phyloP scores from a whole-genome alignment of 805 yeast genomes.

The Starmerella bombicola region DNA sequence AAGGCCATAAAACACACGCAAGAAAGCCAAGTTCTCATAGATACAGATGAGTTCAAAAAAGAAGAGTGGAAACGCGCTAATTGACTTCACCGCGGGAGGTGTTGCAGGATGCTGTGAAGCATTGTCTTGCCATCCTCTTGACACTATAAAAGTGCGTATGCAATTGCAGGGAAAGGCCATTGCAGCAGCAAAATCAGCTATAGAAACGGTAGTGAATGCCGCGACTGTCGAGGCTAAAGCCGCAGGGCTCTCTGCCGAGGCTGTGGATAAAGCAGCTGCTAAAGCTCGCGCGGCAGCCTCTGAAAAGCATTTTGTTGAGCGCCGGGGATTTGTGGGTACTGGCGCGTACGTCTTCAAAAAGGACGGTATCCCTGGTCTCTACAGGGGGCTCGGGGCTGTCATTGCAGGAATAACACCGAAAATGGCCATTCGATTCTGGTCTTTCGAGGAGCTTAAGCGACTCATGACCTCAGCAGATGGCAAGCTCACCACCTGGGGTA shows the following conservation, averaged over 20 bases:
- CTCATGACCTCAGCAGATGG: constrained; percentile 47
- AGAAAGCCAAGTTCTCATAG: not conserved
- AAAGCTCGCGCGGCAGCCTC: constrained; percentile 22
- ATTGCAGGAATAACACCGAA: constrained; percentile 95
- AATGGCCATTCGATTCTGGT: constrained; percentile 93
- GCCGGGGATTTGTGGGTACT: constrained; percentile 77
- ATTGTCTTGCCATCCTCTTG: constrained; percentile 95
- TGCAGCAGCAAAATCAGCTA: constrained; percentile 21
- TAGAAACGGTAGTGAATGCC: constrained; percentile 16
- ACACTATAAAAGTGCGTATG: constrained; percentile 95
- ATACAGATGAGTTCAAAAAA: constrained; percentile 13
- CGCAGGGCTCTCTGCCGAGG: constrained; percentile 8
- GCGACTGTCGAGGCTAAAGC: constrained; percentile 13
- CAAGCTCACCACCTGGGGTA: constrained; percentile 60
- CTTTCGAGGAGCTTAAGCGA: constrained; percentile 78
- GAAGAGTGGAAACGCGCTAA: constrained; percentile 23
- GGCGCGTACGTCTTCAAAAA: constrained; percentile 65
- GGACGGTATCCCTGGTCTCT: constrained; percentile 75
- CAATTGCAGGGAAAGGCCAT: constrained; percentile 62
- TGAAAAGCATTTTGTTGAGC: constrained; percentile 32
- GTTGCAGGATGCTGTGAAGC: constrained; percentile 96
- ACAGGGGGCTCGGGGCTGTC: constrained; percentile 95
- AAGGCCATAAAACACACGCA: not conserved
- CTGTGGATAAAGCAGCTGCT: constrained; percentile 10
- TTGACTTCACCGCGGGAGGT: constrained; percentile 69